Evolutionary conservation across 164 flowering plant species (phyloP).

Genomic region (Annona squamosa): DNA sequence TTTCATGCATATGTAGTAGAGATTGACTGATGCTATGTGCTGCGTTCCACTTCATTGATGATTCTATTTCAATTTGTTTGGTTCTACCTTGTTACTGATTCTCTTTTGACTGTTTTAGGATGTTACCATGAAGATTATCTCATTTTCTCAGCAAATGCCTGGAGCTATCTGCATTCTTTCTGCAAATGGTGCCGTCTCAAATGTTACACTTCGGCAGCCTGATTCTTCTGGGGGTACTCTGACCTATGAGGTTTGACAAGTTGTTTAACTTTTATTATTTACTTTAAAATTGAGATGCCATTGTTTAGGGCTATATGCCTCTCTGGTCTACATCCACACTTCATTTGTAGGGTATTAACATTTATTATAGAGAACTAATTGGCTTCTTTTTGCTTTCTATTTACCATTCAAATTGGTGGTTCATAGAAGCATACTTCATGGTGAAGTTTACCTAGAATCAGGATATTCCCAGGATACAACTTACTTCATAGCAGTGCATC

Average conservation of each 20-base stretch:
- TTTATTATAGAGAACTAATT: no score
- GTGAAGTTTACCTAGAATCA: not conserved
- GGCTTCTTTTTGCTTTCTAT: no score
- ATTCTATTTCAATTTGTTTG: conserved; percentile 7
- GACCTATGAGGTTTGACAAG: conserved; percentile 80
- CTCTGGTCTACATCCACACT: not conserved
- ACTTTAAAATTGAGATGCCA: not conserved
- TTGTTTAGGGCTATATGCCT: not conserved
- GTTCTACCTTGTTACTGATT: not conserved
- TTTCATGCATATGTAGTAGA: no score
- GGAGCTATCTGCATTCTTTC: conserved; percentile 93
- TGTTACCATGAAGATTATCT: conserved; percentile 89
- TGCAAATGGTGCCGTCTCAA: conserved; percentile 89
- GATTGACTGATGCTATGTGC: not conserved
- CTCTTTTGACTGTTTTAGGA: conserved; percentile 41
- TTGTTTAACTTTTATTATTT: not conserved
- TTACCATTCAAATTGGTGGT: not conserved
- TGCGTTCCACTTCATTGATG: not conserved
- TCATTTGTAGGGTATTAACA: not conserved
- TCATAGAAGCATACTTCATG: not conserved
- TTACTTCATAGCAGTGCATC: not conserved
- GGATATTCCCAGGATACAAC: not conserved
- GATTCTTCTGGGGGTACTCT: conserved; percentile 95
- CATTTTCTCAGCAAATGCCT: conserved; percentile 97
- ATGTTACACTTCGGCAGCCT: conserved; percentile 95